Evolutionary conservation across 139 green algal genomes (phyloP), one percentile per base, ranked within the genome.

Genomic region (Tetradesmus lagerheimii): DNA sequence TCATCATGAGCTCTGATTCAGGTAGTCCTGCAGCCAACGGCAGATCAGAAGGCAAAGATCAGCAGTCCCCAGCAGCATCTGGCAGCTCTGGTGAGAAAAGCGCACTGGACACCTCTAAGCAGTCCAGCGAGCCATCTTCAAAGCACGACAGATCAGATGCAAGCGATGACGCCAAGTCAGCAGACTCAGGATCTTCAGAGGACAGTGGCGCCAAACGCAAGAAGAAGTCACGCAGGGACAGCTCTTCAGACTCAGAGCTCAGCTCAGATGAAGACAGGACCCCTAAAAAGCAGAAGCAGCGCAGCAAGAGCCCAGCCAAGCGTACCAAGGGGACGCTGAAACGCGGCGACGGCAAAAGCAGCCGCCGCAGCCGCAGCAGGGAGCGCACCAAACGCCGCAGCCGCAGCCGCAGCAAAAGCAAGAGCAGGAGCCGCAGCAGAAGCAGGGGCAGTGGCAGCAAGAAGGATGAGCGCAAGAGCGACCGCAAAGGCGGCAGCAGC

Each of bases 21-120:
- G 67, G 43, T 27, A 64, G 41, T 27, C 29, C 41, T 39, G 39
- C 5, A 85, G n/a, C 29, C 6, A 78, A 78, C 23, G 67, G 67
- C 29, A 34, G 8, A 15, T 31, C 64, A 35, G 64, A 31, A 35
- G 18, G 64, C 31, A 38, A 78, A 11, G 31, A 78, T n/a, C 67
- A 78, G 67, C 67, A 78, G 67, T 78, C 67, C 25, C 67, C 67
- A 34, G 67, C 67, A 78, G n/a, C n/a, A 78, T 38, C n/a, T 78
- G 79, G 57, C 57, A 71, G 57, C 31, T 20, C 57, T 71, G 57
- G 31, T 71, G 57, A 15, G 20, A n/a, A 71, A 4, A n/a, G 23
- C 57, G 57, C 57, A 0, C 18, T 11, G 1, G 57, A 71, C 25
- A 23, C 23, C 8, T 71, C 57, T 9, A n/a, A 71, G 57, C 57